Evolutionary conservation across 2,329 filamentous ascomycete species (phyloP), one percentile per base, ranked within the genome.

Genomic region (Arachnomyces sp.): DNA sequence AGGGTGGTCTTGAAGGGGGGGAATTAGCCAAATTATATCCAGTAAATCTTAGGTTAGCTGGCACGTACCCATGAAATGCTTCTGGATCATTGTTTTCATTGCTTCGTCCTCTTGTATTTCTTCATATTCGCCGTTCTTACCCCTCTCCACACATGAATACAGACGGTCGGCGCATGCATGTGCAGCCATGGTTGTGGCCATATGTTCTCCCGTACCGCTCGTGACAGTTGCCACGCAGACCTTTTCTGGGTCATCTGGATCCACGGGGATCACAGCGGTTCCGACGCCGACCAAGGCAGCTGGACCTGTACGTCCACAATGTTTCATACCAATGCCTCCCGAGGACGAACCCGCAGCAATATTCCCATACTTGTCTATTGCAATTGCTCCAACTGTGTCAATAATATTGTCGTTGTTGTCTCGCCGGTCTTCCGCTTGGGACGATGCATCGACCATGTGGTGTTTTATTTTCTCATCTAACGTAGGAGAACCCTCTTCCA

Each of bases 271-370:
- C 18, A 98, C 82, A 28, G 86, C 84, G 14, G 88, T 90, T 41
- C 92, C 92, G 39, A 96, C 79, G 6, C 92, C 90, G 11, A 96
- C 85, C 12, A 98, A 73, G 14, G 92, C 92, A 28, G 92, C 93
- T 25, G 92, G 92, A 0, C 92, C 93, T 47, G 94, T 76, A 28
- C 92, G 82, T 4, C 92, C 93, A 44, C 80, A 79, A 61, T 94
- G 89, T 59, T 98, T 98, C 90, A 98, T 95, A 18, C 92, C 90
- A 58, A 98, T 98, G 1, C 92, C 92, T 4, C 92, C 92, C 12
- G 93, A 98, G 2, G 92, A 98, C 2, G 92, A 94, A 12, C 84
- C 92, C 3, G 90, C 92, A 3, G 93, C 90, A 56, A 98, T 94
- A 43, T 83, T 82, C 12, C 92, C 92, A 51, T 74, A 77, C 36